A percentile compares a stretch with the other conserved stretches of the same genome.
phyloP scores from a whole-genome alignment of 495 filamentous ascomycete genomes.

The Trichoderma parareesei region DNA sequence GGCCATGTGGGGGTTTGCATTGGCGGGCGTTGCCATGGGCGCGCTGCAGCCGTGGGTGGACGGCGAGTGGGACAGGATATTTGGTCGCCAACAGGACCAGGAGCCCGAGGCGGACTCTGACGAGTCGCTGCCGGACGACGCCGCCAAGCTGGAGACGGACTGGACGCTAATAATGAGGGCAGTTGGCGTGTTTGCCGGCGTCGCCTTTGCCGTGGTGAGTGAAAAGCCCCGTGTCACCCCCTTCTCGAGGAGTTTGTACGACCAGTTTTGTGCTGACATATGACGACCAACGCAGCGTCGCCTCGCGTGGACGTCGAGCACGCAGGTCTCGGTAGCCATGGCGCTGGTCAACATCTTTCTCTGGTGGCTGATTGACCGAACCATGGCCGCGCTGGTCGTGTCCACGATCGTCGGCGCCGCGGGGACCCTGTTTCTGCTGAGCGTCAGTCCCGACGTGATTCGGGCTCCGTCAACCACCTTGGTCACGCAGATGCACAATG shows the following conservation, averaged over 20 bases:
- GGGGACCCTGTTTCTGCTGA: constrained; percentile 65
- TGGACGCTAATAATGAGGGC: constrained; percentile 81
- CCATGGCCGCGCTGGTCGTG: constrained; percentile 71
- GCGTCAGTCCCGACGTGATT: constrained; percentile 67
- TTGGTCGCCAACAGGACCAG: constrained; percentile 18
- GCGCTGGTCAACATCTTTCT: constrained; percentile 88
- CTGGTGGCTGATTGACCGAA: constrained; percentile 94
- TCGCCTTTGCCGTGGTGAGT: constrained; percentile 91
- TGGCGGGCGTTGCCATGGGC: constrained; percentile 67
- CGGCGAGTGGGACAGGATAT: constrained; percentile 42
- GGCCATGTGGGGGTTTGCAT: constrained; percentile 58
- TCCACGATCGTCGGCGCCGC: constrained; percentile 60
- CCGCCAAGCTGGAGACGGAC: constrained; percentile 37
- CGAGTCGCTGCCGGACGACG: not conserved
- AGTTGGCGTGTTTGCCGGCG: constrained; percentile 89
- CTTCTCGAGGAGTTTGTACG: not conserved
- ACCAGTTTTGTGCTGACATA: constrained; percentile 10
- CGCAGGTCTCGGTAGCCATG: constrained; percentile 85
- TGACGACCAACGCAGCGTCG: constrained; percentile 50
- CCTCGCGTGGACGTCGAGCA: constrained; percentile 86
- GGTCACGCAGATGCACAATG: not conserved
- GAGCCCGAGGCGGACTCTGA: constrained; percentile 12
- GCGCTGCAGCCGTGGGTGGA: constrained; percentile 82
- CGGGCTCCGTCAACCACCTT: constrained; percentile 43
- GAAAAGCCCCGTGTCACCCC: not conserved